Evolutionary conservation across 139 green algal species (phyloP), one percentile per base, ranked within the genome.

Genomic region (Picochlorum sp.): DNA sequence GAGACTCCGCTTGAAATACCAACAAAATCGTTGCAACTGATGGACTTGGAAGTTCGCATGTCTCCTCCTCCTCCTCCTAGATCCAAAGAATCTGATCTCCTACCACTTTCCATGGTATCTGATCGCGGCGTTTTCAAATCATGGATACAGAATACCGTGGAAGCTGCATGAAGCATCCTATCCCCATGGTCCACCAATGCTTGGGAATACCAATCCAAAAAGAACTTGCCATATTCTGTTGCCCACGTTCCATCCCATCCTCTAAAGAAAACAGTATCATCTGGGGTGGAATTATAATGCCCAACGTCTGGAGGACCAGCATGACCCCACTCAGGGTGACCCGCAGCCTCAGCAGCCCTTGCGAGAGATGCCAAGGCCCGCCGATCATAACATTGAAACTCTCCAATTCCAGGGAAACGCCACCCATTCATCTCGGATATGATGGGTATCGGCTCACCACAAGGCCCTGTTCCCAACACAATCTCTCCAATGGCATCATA

Each of bases 321-420:
- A 66, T 76, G 54, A 26, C 81, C 81, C 81, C 81, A 87, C 57
- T 87, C 81, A 2, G 78, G 75, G 41, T 80, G 68, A 3, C 80
- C 72, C 11, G 47, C 65, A 16, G 65, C 70, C 24, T 65, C 38
- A 15, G 81, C 81, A 6, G 75, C 72, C 16, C 58, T 45, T 14
- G 71, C 73, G 58, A 87, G 65, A 2, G 62, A 71, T n/a, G 70
- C 72, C 57, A 87, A 55, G 28, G 78, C 78, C 1, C 77, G 57
- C 24, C 71, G 45, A 62, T 85, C 81, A 57, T 83, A 86, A 62
- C 81, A 88, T 72, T 81, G 71, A 55, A 88, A 96, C 77, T 96
- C 90, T 13, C 89, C 89, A 6, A 92, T 65, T 28, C 72, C 76
- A 7, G 89, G 89, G 51, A 96, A 96, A 37, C 83, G 71, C 89